Evolutionary conservation across 176 grass and related monocot genomes (phyloP).

Genomic region (Oryza australiensis): DNA sequence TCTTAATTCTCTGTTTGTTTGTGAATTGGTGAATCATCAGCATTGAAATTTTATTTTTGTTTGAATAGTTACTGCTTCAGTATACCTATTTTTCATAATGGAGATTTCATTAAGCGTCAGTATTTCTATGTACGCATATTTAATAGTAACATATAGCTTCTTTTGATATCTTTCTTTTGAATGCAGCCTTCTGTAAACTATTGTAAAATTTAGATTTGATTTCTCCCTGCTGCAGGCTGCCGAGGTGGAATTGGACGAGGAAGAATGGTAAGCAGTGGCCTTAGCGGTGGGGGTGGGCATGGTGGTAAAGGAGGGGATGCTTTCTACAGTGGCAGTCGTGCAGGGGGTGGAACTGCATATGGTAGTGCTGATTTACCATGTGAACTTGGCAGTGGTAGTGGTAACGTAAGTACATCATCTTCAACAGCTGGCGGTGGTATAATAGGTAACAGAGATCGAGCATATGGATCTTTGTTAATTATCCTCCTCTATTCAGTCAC

Average conservation of each 20-base stretch:
- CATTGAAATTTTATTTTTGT: not conserved
- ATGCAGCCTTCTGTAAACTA: not conserved
- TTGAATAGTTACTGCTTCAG: slow-evolving; percentile 18
- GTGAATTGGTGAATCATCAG: not conserved
- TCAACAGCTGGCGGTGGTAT: slow-evolving; percentile 91
- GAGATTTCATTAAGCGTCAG: not conserved
- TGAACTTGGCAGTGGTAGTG: slow-evolving; percentile 97
- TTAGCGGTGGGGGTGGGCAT: slow-evolving; percentile 88
- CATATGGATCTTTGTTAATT: not conserved
- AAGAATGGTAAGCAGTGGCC: slow-evolving; percentile 54
- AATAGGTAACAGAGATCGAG: slow-evolving; percentile 61
- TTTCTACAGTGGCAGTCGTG: slow-evolving; percentile 44
- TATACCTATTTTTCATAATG: not conserved
- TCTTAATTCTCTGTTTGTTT: not conserved
- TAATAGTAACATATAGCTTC: slow-evolving; percentile 1
- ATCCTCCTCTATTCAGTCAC: slow-evolving; percentile 27
- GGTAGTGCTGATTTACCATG: slow-evolving; percentile 89
- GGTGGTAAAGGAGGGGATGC: slow-evolving; percentile 91
- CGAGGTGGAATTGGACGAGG: slow-evolving; percentile 85
- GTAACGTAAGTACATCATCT: slow-evolving; percentile 65
- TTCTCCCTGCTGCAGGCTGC: slow-evolving; percentile 65
- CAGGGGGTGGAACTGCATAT: slow-evolving; percentile 71
- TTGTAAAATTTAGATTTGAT: slow-evolving; percentile 10
- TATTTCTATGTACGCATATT: not conserved
- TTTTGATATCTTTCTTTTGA: not conserved